phyloP scores from a whole-genome alignment of 2,329 filamentous ascomycete species.

The Monilinia fructigena region DNA sequence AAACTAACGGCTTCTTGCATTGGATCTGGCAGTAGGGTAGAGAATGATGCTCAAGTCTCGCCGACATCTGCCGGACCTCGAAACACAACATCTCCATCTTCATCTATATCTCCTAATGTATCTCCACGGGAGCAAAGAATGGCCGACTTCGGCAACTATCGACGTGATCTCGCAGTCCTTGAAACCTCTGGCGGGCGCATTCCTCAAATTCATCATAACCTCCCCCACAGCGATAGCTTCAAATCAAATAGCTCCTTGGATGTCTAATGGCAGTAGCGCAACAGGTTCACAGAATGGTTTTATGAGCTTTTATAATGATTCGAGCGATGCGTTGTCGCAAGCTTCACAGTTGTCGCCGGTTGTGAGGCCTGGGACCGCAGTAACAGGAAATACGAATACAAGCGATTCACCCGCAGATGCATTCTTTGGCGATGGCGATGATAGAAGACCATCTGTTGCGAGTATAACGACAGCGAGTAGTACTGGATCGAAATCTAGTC shows the following conservation, averaged over 20 bases:
- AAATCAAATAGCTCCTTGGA: slow-evolving; percentile 55
- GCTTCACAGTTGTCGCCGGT: slow-evolving; percentile 68
- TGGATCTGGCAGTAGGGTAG: slow-evolving; percentile 36
- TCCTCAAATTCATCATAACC: slow-evolving; percentile 59
- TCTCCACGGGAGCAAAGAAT: slow-evolving; percentile 40
- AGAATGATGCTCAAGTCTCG: slow-evolving; percentile 39
- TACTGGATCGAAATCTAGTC: slow-evolving; percentile 72
- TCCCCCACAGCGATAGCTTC: slow-evolving; percentile 54
- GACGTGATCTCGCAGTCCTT: slow-evolving; percentile 68
- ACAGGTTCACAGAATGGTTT: slow-evolving; percentile 37
- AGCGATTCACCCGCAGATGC: slow-evolving; percentile 61
- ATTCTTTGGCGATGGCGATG: slow-evolving; percentile 69
- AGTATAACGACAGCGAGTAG: slow-evolving; percentile 87
- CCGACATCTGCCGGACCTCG: slow-evolving; percentile 37
- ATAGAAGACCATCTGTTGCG: slow-evolving; percentile 80
- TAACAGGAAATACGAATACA: slow-evolving; percentile 48
- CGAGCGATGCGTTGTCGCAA: slow-evolving; percentile 68
- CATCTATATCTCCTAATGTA: slow-evolving; percentile 39
- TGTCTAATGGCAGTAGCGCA: slow-evolving; percentile 43
- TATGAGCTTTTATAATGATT: slow-evolving; percentile 70
- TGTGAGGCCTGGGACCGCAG: slow-evolving; percentile 54
- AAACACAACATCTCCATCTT: slow-evolving; percentile 31
- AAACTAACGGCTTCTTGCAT: slow-evolving; percentile 41
- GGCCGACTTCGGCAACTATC: slow-evolving; percentile 64
- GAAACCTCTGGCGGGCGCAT: slow-evolving; percentile 58